Conservation (phyloP, 2,329 filamentous ascomycete species). For the Aureobasidium lini region DNA sequence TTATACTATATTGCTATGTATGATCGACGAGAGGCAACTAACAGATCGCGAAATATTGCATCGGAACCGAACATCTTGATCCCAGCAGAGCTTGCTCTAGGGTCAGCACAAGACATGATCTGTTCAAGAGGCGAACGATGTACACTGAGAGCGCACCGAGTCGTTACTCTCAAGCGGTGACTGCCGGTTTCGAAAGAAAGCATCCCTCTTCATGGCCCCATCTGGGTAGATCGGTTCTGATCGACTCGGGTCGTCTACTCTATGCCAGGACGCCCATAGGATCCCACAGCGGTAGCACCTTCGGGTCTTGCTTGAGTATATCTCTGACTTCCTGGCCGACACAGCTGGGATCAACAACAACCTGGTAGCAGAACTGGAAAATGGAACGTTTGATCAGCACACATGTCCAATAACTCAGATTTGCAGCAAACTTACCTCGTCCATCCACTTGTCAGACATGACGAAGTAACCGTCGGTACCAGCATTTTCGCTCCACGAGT, state of each 20-base stretch:
- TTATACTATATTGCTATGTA: not conserved
- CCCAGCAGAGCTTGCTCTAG: too few species aligned
- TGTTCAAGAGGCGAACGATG: too few species aligned
- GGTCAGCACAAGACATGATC: too few species aligned
- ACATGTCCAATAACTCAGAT: not conserved
- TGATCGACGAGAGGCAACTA: not conserved
- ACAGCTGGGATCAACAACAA: constrained; percentile 64
- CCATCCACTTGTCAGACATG: constrained; percentile 66
- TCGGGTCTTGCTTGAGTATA: constrained; percentile 61
- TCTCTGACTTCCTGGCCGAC: constrained; percentile 57
- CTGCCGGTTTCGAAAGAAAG: too few species aligned
- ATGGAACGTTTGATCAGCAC: not conserved
- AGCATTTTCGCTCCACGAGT: constrained; percentile 65
- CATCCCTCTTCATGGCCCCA: too few species aligned
- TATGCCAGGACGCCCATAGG: constrained; percentile 28
- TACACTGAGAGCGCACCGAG: too few species aligned
- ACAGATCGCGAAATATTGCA: too few species aligned
- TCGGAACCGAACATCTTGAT: too few species aligned
- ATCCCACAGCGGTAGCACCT: constrained; percentile 53
- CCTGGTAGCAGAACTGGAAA: constrained; percentile 66
- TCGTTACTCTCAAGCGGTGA: too few species aligned
- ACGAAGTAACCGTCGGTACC: constrained; percentile 80
- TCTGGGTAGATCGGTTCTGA: too few species aligned
- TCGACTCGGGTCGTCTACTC: not conserved
- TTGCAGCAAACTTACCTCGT: constrained; percentile 28